Percentiles rank a stretch among this genome's conserved stretches.
phyloP scores from a whole-genome alignment of 768 basidiomycete genomes.

The Rhodotorula sphaerocarpa region DNA sequence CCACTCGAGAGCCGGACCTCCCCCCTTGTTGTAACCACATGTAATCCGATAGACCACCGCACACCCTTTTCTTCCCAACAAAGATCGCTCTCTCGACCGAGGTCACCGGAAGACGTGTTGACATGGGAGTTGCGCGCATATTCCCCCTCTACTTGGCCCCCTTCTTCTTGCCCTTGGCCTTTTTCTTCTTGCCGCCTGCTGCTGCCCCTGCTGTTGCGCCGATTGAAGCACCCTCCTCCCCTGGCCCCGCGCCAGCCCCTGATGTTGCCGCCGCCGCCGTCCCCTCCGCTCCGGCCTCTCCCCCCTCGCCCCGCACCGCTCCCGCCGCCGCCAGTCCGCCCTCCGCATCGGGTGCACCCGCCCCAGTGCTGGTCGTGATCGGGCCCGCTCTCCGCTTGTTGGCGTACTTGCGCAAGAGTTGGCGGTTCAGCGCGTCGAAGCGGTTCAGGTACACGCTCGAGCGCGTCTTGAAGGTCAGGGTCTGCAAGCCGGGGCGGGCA shows the following conservation, averaged over 20 bases:
- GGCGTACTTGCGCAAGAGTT: constrained; percentile 78
- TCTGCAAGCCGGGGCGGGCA: constrained; percentile 51
- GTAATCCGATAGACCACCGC: no score
- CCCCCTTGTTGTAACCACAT: no score
- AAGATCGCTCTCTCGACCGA: not conserved
- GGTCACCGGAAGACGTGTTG: not conserved
- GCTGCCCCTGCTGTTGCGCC: not conserved
- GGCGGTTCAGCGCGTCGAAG: constrained; percentile 82
- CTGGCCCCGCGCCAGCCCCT: constrained; percentile 41
- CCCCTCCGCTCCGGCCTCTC: constrained; percentile 43
- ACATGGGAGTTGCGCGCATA: not conserved
- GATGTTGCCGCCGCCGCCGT: constrained; percentile 29
- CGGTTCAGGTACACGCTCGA: constrained; percentile 93
- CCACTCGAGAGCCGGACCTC: no score
- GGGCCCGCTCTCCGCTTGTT: constrained; percentile 49
- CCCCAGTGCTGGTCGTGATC: not conserved
- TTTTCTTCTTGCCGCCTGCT: constrained; percentile 68
- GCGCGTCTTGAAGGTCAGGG: constrained; percentile 90
- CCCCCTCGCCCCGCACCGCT: not conserved
- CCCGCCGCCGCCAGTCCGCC: constrained; percentile 15
- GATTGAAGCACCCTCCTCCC: not conserved
- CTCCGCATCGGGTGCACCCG: no score
- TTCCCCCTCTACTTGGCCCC: constrained; percentile 56
- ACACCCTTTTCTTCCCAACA: no score
- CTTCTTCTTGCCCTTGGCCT: constrained; percentile 44